Evolutionary conservation across 1,139 yeast species (phyloP), one percentile per base, ranked within the genome.

Genomic region (Taphrina betulina): DNA sequence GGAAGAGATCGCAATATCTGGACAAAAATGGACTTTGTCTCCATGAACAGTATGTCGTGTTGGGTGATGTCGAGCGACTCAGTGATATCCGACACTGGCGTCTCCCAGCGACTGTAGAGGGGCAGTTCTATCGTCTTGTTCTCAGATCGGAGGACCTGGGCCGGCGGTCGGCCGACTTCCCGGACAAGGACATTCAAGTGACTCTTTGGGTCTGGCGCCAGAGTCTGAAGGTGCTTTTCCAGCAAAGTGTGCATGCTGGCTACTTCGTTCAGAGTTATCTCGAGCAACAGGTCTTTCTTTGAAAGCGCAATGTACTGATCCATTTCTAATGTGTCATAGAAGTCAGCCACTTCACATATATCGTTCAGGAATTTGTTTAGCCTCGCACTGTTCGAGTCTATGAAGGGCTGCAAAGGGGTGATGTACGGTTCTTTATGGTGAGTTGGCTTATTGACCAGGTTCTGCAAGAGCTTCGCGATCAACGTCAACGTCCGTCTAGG

Each of bases 391-490:
- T 71, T 69, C 16, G 63, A 60, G 53, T 67, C 68, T 3, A 71
- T 65, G 60, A 71, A 71, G 8, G 65, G 63, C 2, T 68, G 61
- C 36, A 71, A 57, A 26, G 64, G 62, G 3, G 65, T 66, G 68
- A 71, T 71, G 60, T 69, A 71, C 1, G 71, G 71, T 57, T 72
- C 75, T 58, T 72, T 72, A 23, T 71, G 41, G 78, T 68, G 67
- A 0, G 72, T 64, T 2, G 74, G 70, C 57, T 71, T 70, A 63
- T 92, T 92, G 0, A 96, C 96, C 73, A 90, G 78, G 63, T 85
- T 82, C 71, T 92, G 98, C 42, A 90, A 73, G 28, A 86, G 82
- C 65, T 89, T 87, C 2, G 95, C 97, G 46, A 92, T 71, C 61
- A 86, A 83, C 65, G 92, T 83, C 54, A 87, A 75, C 0, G 89